Percentiles rank a stretch among this genome's conserved stretches.
Evolutionary conservation across 257 asterid species (phyloP).

Genomic region (Coffea canephora): DNA sequence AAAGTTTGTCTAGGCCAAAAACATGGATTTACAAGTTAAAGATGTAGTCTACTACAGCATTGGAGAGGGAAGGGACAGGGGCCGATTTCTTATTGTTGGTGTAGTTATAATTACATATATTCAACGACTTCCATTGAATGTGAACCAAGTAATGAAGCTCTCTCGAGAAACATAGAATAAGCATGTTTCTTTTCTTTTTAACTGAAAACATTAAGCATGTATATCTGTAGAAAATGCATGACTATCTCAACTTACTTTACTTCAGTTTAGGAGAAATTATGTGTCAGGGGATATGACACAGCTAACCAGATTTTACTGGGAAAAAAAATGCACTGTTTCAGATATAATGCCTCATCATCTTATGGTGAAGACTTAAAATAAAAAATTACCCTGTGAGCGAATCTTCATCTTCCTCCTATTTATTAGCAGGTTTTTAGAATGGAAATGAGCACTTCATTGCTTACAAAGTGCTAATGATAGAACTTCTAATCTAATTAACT

Average conservation of each 20-base stretch:
- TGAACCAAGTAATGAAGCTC: background rate
- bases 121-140: too few relatives aligned
- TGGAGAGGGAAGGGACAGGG: background rate
- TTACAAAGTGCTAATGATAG: background rate
- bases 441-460: background rate
- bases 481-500: background rate
- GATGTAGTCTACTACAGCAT: background rate
- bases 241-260: too few relatives aligned
- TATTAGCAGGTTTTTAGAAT: background rate
- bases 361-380: background rate
- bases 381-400: background rate
- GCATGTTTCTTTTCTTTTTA: background rate
- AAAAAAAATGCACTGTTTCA: too few relatives aligned
- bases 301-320: too few relatives aligned
- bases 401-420: background rate
- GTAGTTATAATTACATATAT: background rate
- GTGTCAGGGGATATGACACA: too few relatives aligned
- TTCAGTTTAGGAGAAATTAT: too few relatives aligned
- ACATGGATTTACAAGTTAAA: background rate
- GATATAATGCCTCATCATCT: background rate
- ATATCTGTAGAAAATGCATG: too few relatives aligned
- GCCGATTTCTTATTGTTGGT: background rate
- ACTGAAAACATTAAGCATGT: too few relatives aligned
- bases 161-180: background rate
- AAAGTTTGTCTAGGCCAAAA: slow-evolving; percentile 47